Evolutionary conservation across 148 eudicot genomes (phyloP).

Genomic region (Dianthus caryophyllus): DNA sequence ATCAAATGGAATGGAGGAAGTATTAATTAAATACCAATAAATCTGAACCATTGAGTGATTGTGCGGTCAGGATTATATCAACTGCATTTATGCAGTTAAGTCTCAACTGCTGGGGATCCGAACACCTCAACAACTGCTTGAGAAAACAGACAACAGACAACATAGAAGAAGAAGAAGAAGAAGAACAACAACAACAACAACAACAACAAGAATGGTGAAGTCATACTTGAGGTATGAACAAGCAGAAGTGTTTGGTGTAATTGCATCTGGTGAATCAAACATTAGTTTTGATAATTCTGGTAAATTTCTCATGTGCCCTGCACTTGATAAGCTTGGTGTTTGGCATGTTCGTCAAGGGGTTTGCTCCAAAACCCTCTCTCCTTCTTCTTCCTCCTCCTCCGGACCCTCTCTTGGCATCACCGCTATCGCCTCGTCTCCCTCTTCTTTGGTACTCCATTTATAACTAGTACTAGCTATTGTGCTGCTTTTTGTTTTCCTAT

Average conservation of each 20-base stretch:
- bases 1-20: too few species aligned
- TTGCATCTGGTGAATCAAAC: conserved; percentile 65
- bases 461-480: background rate
- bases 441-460: conserved; percentile 38
- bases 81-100: too few species aligned
- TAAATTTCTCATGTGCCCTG: conserved; percentile 65
- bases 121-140: too few species aligned
- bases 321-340: conserved; percentile 79
- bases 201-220: conserved; percentile 91
- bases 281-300: conserved; percentile 73
- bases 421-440: conserved; percentile 56
- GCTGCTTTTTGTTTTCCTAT: too few species aligned
- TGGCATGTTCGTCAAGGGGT: conserved; percentile 82
- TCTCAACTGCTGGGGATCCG: too few species aligned
- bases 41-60: too few species aligned
- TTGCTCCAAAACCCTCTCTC: conserved; percentile 58
- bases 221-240: conserved; percentile 78
- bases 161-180: background rate
- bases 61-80: too few species aligned
- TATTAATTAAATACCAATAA: too few species aligned
- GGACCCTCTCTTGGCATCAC: conserved; percentile 74
- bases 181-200: too few species aligned
- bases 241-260: conserved; percentile 73
- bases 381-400: conserved; percentile 80
- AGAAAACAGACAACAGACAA: too few species aligned